Conservation (phyloP, 2,329 filamentous ascomycete species). For the Phaeoacremonium minimum region DNA sequence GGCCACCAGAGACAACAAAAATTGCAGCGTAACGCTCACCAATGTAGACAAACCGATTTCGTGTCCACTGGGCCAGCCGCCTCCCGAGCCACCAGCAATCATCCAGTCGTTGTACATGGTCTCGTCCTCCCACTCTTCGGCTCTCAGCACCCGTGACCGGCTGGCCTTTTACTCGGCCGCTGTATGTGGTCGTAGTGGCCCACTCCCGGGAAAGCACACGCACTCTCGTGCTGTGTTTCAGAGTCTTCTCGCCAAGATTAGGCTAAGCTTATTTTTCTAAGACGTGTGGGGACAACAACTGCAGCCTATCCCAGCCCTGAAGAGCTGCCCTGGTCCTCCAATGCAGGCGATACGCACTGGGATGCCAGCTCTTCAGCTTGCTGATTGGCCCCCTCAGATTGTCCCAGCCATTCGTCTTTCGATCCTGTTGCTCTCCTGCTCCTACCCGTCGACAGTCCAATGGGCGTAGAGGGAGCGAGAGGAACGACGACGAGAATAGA, state of each 20-base stretch:
- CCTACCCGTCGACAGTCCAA: no score
- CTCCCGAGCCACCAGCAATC: not conserved
- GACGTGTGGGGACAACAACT: conserved; percentile 9
- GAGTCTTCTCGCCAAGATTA: conserved; percentile 24
- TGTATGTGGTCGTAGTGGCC: not conserved
- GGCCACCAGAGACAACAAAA: not conserved
- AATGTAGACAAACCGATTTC: no score
- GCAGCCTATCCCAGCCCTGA: conserved; percentile 26
- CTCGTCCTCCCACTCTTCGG: not conserved
- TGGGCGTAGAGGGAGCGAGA: no score
- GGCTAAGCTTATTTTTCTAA: conserved; percentile 18
- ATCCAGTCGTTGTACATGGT: not conserved
- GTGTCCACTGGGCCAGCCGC: no score
- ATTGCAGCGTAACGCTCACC: not conserved
- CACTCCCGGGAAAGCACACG: not conserved
- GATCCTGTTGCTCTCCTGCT: conserved; percentile 1
- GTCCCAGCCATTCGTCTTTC: not conserved
- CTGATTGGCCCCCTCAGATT: conserved; percentile 16
- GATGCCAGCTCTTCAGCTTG: conserved; percentile 11
- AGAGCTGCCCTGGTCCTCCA: conserved; percentile 13
- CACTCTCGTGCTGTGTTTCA: conserved; percentile 13
- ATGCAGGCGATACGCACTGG: conserved; percentile 18
- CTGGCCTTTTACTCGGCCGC: not conserved
- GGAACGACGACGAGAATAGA: no score
- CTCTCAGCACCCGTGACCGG: not conserved